phyloP scores from a whole-genome alignment of 441 rosid genomes.

The Adansonia rubrostipa region DNA sequence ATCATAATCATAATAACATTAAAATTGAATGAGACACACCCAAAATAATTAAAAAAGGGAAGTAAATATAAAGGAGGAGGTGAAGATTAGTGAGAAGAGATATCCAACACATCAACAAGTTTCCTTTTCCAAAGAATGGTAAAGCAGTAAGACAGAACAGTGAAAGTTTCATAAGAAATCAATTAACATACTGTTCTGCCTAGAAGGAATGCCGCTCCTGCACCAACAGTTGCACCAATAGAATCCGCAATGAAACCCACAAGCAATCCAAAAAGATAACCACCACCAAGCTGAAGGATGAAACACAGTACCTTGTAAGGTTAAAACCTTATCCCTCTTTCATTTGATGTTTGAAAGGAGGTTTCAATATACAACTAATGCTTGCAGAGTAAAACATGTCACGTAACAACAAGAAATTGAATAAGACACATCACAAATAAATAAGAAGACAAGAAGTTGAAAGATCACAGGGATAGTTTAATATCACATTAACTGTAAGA shows the following conservation, averaged over 20 bases:
- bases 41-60: conserved; percentile 11
- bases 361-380: not conserved
- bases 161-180: not conserved
- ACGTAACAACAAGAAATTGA: not conserved
- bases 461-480: not conserved
- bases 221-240: conserved; percentile 88
- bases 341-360: not conserved
- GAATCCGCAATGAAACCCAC: conserved; percentile 97
- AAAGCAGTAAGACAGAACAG: not conserved
- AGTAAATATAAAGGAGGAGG: conserved; percentile 17
- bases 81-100: not conserved
- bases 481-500: not conserved
- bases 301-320: conserved; percentile 18
- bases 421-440: not conserved
- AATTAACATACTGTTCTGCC: conserved; percentile 74
- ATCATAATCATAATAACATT: conserved; percentile 20
- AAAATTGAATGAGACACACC: not conserved
- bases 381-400: not conserved
- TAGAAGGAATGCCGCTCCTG: conserved; percentile 93
- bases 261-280: conserved; percentile 94
- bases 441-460: conserved; percentile 10
- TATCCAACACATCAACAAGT: not conserved
- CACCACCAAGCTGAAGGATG: conserved; percentile 90
- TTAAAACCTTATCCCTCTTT: conserved; percentile 4
- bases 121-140: not conserved